A percentile compares a stretch with the other conserved stretches of the same genome.
Evolutionary conservation across 345 rosid species (phyloP).

Genomic region (Eucalyptus dawsonii): DNA sequence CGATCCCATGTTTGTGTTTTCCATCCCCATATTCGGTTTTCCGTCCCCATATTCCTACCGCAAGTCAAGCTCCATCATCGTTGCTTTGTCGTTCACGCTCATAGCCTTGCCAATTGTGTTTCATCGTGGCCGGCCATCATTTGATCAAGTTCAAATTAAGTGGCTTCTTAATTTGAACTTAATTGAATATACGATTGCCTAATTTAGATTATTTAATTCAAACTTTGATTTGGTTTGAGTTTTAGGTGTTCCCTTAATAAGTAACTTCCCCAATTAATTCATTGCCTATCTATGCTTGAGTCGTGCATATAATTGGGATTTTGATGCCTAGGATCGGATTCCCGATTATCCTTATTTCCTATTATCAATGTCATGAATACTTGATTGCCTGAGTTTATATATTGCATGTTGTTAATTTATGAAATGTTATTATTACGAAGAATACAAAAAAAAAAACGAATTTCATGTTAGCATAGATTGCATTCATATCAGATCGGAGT

Average conservation of each 20-base stretch:
- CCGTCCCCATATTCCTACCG: not conserved
- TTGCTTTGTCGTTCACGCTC: not conserved
- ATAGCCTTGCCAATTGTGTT: not conserved
- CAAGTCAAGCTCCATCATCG: not conserved
- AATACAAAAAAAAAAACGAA: no score
- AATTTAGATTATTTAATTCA: no score
- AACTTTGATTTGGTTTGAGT: not conserved
- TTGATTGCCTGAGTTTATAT: no score
- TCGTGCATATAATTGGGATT: not conserved
- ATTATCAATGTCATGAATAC: not conserved
- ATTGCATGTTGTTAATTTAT: no score
- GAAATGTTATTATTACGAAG: no score
- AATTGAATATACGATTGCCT: not conserved
- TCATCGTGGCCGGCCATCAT: not conserved
- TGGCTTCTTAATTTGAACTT: not conserved
- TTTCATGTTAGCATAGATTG: no score
- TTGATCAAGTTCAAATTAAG: not conserved
- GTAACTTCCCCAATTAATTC: not conserved
- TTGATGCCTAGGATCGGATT: not conserved
- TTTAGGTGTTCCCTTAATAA: not conserved
- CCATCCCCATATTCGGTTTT: not conserved
- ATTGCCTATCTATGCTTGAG: not conserved
- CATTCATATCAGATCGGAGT: not conserved
- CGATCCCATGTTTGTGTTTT: not conserved
- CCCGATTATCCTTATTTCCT: no score